Evolutionary conservation across 176 grass and related monocot species (phyloP).

Genomic region (Rhynchospora pubera): DNA sequence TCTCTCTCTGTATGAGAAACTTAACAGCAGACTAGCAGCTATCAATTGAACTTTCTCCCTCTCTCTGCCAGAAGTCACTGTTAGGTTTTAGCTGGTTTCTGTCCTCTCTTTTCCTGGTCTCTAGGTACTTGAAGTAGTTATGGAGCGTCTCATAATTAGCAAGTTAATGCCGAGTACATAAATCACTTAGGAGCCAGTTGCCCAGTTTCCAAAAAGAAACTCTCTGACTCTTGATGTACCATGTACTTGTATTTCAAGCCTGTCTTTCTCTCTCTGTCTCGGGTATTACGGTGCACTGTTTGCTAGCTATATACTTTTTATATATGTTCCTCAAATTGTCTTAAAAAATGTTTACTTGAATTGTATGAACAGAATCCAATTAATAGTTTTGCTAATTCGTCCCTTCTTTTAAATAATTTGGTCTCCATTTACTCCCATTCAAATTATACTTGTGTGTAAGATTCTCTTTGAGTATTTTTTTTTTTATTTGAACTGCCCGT

Average conservation of each 20-base stretch:
- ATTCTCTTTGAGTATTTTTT: neutral
- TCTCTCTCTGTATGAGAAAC: neutral
- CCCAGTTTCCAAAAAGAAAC: constrained; percentile 11
- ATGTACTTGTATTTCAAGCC: no score
- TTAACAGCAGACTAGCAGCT: neutral
- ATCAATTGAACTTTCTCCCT: neutral
- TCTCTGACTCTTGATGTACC: neutral
- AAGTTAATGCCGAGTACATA: neutral
- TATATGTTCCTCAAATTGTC: neutral
- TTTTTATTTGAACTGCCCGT: no score
- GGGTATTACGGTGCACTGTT: neutral
- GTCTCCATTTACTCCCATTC: neutral
- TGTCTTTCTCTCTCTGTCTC: no score
- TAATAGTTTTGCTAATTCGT: neutral
- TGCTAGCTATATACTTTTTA: neutral
- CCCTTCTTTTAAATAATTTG: neutral
- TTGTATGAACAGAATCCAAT: neutral
- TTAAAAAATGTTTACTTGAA: neutral
- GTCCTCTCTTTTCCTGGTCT: neutral
- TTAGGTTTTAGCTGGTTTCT: neutral
- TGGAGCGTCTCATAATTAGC: constrained; percentile 16
- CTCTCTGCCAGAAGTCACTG: neutral
- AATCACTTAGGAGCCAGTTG: neutral
- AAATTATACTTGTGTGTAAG: neutral
- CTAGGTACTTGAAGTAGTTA: neutral